Conservation (phyloP, 768 basidiomycete species). For the Lentinus tigrinus region DNA sequence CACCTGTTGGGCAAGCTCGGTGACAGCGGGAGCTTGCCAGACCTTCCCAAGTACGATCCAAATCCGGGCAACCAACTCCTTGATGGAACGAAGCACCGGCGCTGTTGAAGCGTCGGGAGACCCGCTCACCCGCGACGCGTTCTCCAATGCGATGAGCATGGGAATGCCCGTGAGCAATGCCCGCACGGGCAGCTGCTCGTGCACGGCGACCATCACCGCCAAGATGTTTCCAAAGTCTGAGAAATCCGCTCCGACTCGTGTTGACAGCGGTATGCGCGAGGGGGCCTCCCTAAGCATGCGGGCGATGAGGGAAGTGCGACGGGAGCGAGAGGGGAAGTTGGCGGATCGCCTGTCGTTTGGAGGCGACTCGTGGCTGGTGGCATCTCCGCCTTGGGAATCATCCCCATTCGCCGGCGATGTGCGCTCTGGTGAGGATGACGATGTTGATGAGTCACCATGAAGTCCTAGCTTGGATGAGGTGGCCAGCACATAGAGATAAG, state of each 20-base stretch:
- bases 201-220: slow-evolving; percentile 62
- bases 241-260: slow-evolving; percentile 50
- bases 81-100: slow-evolving; percentile 51
- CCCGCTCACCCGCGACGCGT: slow-evolving; percentile 44
- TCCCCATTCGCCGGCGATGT: slow-evolving; percentile 11
- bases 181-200: slow-evolving; percentile 71
- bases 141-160: slow-evolving; percentile 79
- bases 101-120: slow-evolving; percentile 35
- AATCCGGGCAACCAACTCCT: slow-evolving; percentile 58
- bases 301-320: slow-evolving; percentile 56
- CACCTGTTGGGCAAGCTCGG: slow-evolving; percentile 57
- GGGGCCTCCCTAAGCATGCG: slow-evolving; percentile 52
- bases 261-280: slow-evolving; percentile 39
- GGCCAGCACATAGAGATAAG: slow-evolving; percentile 77
- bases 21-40: slow-evolving; percentile 64
- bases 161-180: slow-evolving; percentile 78
- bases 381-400: slow-evolving; percentile 14
- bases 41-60: slow-evolving; percentile 70
- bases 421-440: slow-evolving; percentile 41
- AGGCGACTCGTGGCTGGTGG: slow-evolving; percentile 28
- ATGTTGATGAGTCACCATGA: slow-evolving; percentile 36
- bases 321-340: slow-evolving; percentile 44
- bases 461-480: slow-evolving; percentile 65
- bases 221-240: slow-evolving; percentile 77
- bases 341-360: slow-evolving; percentile 46